Conservation (phyloP, 768 basidiomycete species). For the Crepidotus variabilis region DNA sequence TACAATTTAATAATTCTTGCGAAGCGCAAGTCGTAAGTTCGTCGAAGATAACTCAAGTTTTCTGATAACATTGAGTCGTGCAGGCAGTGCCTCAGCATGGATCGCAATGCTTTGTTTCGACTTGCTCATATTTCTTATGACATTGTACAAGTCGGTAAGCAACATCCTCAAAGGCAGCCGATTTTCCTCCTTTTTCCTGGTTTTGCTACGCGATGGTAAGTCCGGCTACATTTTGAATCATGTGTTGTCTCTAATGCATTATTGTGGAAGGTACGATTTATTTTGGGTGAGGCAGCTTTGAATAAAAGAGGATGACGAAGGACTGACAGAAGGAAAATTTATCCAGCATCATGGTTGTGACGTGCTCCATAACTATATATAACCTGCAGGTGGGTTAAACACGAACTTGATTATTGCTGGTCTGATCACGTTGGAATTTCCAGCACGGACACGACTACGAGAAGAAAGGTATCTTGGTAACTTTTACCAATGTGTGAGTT, state of each 20-base stretch:
- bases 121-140: conserved; percentile 36
- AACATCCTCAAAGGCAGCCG: conserved; percentile 14
- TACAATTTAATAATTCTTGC: neutral
- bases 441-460: neutral
- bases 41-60: neutral
- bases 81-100: conserved; percentile 37
- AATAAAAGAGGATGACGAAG: no score
- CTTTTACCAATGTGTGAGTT: neutral
- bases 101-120: conserved; percentile 37
- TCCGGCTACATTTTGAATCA: neutral
- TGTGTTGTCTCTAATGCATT: neutral
- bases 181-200: conserved; percentile 20
- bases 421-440: neutral
- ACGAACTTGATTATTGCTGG: neutral
- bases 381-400: conserved; percentile 18
- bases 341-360: conserved; percentile 21
- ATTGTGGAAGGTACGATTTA: conserved; percentile 32
- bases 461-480: neutral
- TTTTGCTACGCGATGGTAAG: conserved; percentile 43
- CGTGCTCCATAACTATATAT: conserved; percentile 16
- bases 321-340: no score
- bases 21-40: neutral
- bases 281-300: conserved; percentile 37
- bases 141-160: conserved; percentile 31
- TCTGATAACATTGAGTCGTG: conserved; percentile 22